Evolutionary conservation across 2,329 filamentous ascomycete genomes (phyloP), one percentile per base, ranked within the genome.

Genomic region (Metarhizium anisopliae): DNA sequence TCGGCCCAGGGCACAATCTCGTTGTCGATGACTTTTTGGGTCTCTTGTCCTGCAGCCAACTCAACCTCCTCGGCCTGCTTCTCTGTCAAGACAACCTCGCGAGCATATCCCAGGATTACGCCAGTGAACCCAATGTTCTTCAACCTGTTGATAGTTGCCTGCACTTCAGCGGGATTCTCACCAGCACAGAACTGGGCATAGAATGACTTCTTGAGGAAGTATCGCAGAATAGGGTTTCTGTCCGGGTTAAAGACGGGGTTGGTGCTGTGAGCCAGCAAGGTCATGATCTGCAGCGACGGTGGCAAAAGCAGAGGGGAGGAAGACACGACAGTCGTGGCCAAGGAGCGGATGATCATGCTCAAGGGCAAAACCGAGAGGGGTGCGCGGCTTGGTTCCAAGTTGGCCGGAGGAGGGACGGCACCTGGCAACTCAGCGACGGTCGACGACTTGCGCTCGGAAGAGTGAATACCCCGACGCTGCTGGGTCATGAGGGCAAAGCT

Each of bases 121-220:
- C 91, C 92, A 29, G 81, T 82, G 67, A 90, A 95, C 2, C 92
- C 92, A 49, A 93, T 83, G 36, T 76, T 70, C 69, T 90, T 89
- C 10, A 95, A 76, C 2, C 78, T 74, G 1, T 77, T 67, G 35
- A 90, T 81, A 0, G 87, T 91, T 35, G 68, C 71, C 47, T 77
- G 74, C 2, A 95, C 86, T 70, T 96, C 89, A 1, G 68, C 64
- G 0, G 80, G 76, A 51, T 82, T 87, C 71, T 91, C 87, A 32
- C 92, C 92, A 0, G 89, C 90, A 70, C 92, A 96, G 71, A 95
- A 96, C 65, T 96, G 92, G 29, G 85, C 84, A 68, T 96, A 96
- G 64, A 96, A 91, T 0, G 90, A 95, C 66, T 85, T 82, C 68
- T 91, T 90, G 52, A 96, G 76, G 47, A 91, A 67, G 58, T 76